Base-by-base conservation (phyloP, 2,329 filamentous ascomycete genomes). In the Fusarium haematococcum region DNA sequence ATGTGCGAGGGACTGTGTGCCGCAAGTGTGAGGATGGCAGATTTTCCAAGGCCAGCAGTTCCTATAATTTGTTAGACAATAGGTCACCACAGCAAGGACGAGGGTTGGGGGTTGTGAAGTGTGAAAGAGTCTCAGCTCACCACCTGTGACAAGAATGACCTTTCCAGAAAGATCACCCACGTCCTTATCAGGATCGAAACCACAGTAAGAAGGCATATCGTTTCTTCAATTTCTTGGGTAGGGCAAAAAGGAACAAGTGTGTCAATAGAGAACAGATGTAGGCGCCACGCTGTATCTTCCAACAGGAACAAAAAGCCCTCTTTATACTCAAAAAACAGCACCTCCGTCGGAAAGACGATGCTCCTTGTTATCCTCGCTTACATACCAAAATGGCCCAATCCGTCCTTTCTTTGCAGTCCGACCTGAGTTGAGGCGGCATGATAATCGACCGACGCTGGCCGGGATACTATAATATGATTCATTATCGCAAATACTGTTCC, bases 101-200 rank as follows among this genome's bases (percentile, higher is more conserved):
- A 27, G 23, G 5, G 25, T 11, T 2, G 2, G 1, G 6, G 11
- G 11, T 23, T 23, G 45, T n/a, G 45, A 11, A 23, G 16, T 30
- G 3, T 41, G 10, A 13, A 3, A 27, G 33, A 45, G 18, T 11
- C 35, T 30, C 23, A 18, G 33, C 56, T 35, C 80, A 86, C 86
- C 87, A 63, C 88, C 88, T 3, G 87, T 89, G 6, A 89, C 79
- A 18, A 89, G 79, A 45, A 89, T 83, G 9, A 88, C 84, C 69
- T 88, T 89, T 48, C 84, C 85, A 2, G 82, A 76, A 18, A 89
- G 82, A 41, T 84, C 82, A 6, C 80, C 76, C 27, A 89, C 84
- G 69, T 88, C 85, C 16, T 77, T 81, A 11, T 83, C 80, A 1
- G 88, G 85, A 9, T 83, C 63, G n/a, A 77, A 79, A 4, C 79